phyloP scores from a whole-genome alignment of 148 eudicot genomes.

The Camellia sinensis region DNA sequence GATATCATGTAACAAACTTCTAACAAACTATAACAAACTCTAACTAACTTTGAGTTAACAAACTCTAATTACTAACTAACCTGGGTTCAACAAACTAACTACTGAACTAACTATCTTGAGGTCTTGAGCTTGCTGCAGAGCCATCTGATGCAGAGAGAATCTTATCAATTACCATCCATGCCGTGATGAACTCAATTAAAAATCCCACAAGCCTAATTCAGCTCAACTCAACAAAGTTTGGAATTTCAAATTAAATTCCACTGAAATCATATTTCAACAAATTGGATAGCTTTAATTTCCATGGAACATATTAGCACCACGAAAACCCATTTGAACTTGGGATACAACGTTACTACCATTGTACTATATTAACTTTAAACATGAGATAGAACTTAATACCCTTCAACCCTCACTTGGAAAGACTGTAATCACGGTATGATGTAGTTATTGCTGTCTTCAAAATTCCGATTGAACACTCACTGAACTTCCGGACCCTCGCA shows the following conservation, averaged over 20 bases:
- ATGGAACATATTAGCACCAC: not conserved
- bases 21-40: too few relatives aligned
- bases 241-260: not conserved
- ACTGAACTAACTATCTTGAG: too few relatives aligned
- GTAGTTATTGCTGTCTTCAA: slow-evolving; percentile 40
- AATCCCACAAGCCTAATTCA: not conserved
- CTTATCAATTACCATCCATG: not conserved
- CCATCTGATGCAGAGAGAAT: too few relatives aligned
- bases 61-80: too few relatives aligned
- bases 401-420: slow-evolving; percentile 34
- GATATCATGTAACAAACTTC: too few relatives aligned
- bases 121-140: too few relatives aligned
- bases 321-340: too few relatives aligned
- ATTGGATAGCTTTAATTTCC: not conserved
- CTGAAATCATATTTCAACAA: not conserved
- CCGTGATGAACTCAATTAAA: not conserved
- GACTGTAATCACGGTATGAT: slow-evolving; percentile 46
- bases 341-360: too few relatives aligned
- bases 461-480: slow-evolving; percentile 37
- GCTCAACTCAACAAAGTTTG: not conserved
- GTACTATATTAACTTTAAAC: too few relatives aligned
- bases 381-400: not conserved
- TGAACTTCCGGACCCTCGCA: slow-evolving; percentile 48
- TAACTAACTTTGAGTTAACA: too few relatives aligned
- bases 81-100: too few relatives aligned